phyloP scores from a whole-genome alignment of 495 filamentous ascomycete species.

The Penicillium cosmopolitanum region DNA sequence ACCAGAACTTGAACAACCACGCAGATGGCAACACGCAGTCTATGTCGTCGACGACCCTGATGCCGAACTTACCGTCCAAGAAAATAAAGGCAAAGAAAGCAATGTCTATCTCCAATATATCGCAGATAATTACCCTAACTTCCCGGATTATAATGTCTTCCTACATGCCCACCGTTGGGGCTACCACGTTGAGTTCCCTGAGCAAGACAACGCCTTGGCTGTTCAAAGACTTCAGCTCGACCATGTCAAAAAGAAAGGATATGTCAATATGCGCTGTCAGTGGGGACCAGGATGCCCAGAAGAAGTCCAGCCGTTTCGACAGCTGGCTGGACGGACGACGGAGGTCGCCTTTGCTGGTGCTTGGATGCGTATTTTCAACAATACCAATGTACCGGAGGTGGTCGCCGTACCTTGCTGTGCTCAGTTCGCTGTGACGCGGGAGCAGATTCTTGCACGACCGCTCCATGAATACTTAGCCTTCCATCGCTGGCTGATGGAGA shows the following conservation, averaged over 20 bases:
- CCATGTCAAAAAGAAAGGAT: conserved; percentile 48
- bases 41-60: conserved; percentile 64
- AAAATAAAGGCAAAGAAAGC: conserved; percentile 53
- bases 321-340: conserved; percentile 22
- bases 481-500: conserved; percentile 64
- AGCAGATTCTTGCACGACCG: conserved; percentile 52
- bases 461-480: conserved; percentile 57
- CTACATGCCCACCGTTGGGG: conserved; percentile 50
- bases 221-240: conserved; percentile 43
- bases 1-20: not conserved
- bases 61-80: conserved; percentile 39
- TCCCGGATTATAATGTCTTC: conserved; percentile 53
- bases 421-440: conserved; percentile 67
- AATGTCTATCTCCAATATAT: conserved; percentile 57
- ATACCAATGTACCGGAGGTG: conserved; percentile 44
- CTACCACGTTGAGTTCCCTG: conserved; percentile 46
- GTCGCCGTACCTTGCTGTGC: conserved; percentile 65
- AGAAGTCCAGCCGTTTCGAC: conserved; percentile 42
- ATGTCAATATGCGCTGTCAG: conserved; percentile 54
- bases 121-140: conserved; percentile 51
- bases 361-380: conserved; percentile 52
- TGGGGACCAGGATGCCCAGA: conserved; percentile 49
- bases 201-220: conserved; percentile 47
- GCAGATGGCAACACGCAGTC: conserved; percentile 51
- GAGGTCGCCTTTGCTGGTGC: conserved; percentile 35